Base-by-base conservation (phyloP, 1,139 yeast genomes). In the Nakaseomyces uthaithaninus region DNA sequence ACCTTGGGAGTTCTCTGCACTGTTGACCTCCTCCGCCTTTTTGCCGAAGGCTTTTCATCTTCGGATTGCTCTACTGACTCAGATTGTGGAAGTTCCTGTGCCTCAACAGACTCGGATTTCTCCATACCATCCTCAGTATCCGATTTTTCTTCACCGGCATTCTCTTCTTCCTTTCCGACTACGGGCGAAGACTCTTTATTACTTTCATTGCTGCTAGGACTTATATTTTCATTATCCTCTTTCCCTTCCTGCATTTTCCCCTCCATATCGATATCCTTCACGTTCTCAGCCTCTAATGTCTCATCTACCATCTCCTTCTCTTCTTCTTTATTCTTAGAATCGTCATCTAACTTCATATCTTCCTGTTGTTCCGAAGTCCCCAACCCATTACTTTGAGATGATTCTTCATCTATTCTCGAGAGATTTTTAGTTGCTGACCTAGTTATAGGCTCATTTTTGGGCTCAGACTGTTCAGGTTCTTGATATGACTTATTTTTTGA, bases 281-380 rank as follows among this genome's bases (percentile, higher is more conserved):
- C 11, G 12, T 6, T 14, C 11, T 11, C 36, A 9, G 22, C 33
- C 19, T 42, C 51, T 25, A 34, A 49, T 19, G 41, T 51, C 27
- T 46, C 50, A 20, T 44, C 52, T 22, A 38, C 45, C 18, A 46
- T 45, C 18, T 49, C 50, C 19, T 37, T 41, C 24, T 48, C 50
- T 30, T 51, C 53, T 7, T 45, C 48, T 18, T 23, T 27, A 19
- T 17, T 17, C n/a, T 7, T 17, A n/a, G n/a, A 12, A 18, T 35
- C 24, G 6, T 26, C 31, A 5, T 24, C 25, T 19, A 16, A 30
- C 20, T 30, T 30, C 12, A 30, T 23, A 14, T 30, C 34, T 7
- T 30, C 20, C 12, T 17, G 18, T 10, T 16, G 18, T 30, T 17
- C 20, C 34, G 20, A 30, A 10, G 23, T 17, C 20, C 12, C 23